A percentile compares a stretch with the other conserved stretches of the same genome.
These are phyloP conservation scores for Fusarium solani-melongenae DNA, from an alignment of 2,329 filamentous ascomycete genomes.

Conservation along the genomic window DNA sequence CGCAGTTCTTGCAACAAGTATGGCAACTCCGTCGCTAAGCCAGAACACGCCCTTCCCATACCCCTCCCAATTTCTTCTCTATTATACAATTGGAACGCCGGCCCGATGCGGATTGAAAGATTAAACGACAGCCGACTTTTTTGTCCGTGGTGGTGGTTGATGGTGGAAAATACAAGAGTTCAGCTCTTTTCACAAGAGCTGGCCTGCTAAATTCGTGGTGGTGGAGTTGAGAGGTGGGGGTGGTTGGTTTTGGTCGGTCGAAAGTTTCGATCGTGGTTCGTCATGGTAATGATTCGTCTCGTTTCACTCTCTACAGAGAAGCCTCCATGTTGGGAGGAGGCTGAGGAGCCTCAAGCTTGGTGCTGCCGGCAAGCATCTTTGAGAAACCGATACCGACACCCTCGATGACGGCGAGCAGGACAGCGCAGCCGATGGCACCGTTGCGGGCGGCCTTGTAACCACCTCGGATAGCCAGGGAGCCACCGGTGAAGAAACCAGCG, in stretches of 20 bases:
- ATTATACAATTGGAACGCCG: slow-evolving; percentile 51
- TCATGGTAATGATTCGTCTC: slow-evolving; percentile 22
- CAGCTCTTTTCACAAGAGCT: slow-evolving; percentile 4
- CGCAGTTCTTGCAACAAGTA: slow-evolving; percentile 29
- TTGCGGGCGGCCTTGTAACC: slow-evolving; percentile 93
- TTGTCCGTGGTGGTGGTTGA: slow-evolving; percentile 29
- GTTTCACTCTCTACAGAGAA: slow-evolving; percentile 39
- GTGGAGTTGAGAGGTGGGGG: slow-evolving; percentile 41
- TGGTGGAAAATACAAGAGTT: slow-evolving; percentile 35
- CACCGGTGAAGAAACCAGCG: slow-evolving; percentile 96
- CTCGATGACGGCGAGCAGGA: slow-evolving; percentile 94
- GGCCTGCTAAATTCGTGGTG: slow-evolving; percentile 20
- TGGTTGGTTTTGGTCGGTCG: slow-evolving; percentile 13
- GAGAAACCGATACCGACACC: slow-evolving; percentile 96
- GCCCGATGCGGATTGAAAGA: slow-evolving; percentile 45
- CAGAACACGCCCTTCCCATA: slow-evolving; percentile 34
- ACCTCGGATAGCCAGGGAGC: slow-evolving; percentile 89
- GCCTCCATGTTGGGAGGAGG: slow-evolving; percentile 46
- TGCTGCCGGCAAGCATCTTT: slow-evolving; percentile 92
- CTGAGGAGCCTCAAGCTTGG: slow-evolving; percentile 75
- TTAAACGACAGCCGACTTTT: slow-evolving; percentile 36
- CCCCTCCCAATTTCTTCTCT: slow-evolving; percentile 35
- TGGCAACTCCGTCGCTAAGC: slow-evolving; percentile 39
- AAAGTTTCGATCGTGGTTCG: slow-evolving; percentile 20
- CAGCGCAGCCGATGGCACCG: slow-evolving; percentile 94